These are phyloP conservation scores for Pichia sp. DNA, from an alignment of 1,139 yeast species.

Conservation along the genomic window DNA sequence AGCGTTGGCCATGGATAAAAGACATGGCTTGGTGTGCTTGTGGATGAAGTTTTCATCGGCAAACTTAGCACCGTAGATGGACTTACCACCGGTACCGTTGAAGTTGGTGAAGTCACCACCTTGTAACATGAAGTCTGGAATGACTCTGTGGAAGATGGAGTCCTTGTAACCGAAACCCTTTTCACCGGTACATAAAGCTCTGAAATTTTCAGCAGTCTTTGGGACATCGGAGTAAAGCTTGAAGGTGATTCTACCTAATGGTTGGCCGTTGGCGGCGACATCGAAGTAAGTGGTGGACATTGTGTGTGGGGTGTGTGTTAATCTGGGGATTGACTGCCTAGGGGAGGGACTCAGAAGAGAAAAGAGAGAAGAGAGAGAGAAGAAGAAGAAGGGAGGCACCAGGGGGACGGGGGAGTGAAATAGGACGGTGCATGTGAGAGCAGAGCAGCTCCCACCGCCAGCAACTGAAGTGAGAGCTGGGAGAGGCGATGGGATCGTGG, in stretches of 20 bases:
- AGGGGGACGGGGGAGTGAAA: no score
- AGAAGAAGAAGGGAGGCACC: neutral
- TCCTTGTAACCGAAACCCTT: conserved; percentile 94
- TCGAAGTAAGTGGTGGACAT: conserved; percentile 37
- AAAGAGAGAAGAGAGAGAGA: neutral
- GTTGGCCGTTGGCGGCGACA: conserved; percentile 37
- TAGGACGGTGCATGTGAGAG: no score
- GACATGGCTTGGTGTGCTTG: conserved; percentile 91
- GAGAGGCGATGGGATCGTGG: no score
- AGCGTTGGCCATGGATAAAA: conserved; percentile 98
- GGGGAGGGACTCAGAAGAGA: neutral
- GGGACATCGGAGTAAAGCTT: conserved; percentile 93
- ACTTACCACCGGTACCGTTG: conserved; percentile 98
- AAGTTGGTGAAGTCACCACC: conserved; percentile 98
- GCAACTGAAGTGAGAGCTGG: no score
- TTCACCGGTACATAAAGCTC: conserved; percentile 96
- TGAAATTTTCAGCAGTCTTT: conserved; percentile 98
- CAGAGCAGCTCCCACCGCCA: no score
- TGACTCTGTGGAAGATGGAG: conserved; percentile 97
- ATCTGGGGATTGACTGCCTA: neutral
- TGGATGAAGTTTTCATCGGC: conserved; percentile 91
- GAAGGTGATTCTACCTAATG: conserved; percentile 75
- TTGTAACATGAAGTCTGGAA: conserved; percentile 98
- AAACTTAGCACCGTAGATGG: conserved; percentile 95
- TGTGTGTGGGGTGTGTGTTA: neutral